A percentile compares a stretch with the other conserved stretches of the same genome.
Evolutionary conservation across 345 rosid species (phyloP).

Genomic region (Geranium brycei): DNA sequence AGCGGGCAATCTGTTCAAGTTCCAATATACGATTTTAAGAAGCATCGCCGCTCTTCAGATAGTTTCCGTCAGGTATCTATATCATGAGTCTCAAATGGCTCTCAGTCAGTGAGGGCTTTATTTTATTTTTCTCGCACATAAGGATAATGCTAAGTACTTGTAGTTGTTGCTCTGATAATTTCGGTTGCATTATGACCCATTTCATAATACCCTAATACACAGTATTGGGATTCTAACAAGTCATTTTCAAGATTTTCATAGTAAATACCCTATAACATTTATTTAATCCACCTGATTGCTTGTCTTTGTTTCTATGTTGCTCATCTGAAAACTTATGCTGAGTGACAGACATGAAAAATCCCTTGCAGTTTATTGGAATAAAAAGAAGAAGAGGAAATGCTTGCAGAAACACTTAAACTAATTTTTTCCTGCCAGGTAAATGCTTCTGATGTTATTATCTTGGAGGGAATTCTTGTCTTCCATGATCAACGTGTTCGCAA

Average conservation of each 20-base stretch:
- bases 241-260: neutral
- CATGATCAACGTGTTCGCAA: constrained; percentile 85
- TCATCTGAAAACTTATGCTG: neutral
- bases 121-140: neutral
- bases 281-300: neutral
- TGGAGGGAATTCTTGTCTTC: constrained; percentile 94
- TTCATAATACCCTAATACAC: neutral
- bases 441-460: constrained; percentile 92
- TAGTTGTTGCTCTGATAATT: neutral
- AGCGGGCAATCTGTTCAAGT: constrained; percentile 72
- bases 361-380: neutral
- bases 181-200: neutral
- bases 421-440: constrained; percentile 48
- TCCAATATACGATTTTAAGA: constrained; percentile 88
- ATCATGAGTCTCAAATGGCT: neutral
- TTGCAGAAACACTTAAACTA: neutral
- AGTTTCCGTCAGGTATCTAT: constrained; percentile 71
- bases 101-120: neutral
- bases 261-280: neutral
- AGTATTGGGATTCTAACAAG: neutral
- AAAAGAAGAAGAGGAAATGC: neutral
- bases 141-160: neutral
- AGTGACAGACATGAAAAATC: neutral
- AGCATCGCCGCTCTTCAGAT: constrained; percentile 66
- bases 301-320: neutral